A percentile compares a stretch with the other conserved stretches of the same genome.
Evolutionary conservation across 805 yeast species (phyloP).

Genomic region (Ogataea zsoltii): DNA sequence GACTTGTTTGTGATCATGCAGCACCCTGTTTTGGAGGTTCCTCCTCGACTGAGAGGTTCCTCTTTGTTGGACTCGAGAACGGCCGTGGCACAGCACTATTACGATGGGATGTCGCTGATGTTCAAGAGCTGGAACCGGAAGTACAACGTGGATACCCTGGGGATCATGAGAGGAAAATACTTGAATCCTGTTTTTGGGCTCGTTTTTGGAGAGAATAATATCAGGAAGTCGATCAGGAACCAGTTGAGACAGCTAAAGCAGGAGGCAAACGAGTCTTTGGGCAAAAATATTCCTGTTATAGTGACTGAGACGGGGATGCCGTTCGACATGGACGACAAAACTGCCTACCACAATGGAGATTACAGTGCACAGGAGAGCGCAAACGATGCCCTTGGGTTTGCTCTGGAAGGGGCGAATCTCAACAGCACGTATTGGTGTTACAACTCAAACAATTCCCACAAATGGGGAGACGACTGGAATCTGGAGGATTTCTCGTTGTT

Average conservation of each 20-base stretch:
- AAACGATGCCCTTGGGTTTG: constrained; percentile 77
- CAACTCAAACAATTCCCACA: constrained; percentile 67
- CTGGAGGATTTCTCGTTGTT: constrained; percentile 91
- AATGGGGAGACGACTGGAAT: constrained; percentile 92
- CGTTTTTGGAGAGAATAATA: constrained; percentile 79
- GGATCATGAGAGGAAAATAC: constrained; percentile 79
- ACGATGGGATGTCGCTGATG: constrained; percentile 93
- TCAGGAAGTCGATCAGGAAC: constrained; percentile 65
- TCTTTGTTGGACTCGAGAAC: constrained; percentile 61
- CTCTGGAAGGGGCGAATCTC: constrained; percentile 71
- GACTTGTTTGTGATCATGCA: constrained; percentile 65
- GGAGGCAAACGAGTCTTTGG: constrained; percentile 66
- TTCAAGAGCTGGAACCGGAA: constrained; percentile 83
- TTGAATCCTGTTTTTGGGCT: constrained; percentile 69
- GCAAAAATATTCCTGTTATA: constrained; percentile 65
- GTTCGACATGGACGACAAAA: constrained; percentile 85
- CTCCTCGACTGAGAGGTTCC: constrained; percentile 63
- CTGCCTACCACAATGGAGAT: constrained; percentile 65
- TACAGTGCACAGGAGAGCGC: constrained; percentile 78
- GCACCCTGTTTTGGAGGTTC: constrained; percentile 77
- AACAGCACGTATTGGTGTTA: constrained; percentile 89
- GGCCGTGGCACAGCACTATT: constrained; percentile 84
- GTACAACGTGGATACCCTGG: constrained; percentile 87
- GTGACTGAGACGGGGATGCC: constrained; percentile 98
- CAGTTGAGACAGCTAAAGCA: constrained; percentile 67